Conservation (phyloP, 345 rosid species). For the Hypericum perforatum region DNA sequence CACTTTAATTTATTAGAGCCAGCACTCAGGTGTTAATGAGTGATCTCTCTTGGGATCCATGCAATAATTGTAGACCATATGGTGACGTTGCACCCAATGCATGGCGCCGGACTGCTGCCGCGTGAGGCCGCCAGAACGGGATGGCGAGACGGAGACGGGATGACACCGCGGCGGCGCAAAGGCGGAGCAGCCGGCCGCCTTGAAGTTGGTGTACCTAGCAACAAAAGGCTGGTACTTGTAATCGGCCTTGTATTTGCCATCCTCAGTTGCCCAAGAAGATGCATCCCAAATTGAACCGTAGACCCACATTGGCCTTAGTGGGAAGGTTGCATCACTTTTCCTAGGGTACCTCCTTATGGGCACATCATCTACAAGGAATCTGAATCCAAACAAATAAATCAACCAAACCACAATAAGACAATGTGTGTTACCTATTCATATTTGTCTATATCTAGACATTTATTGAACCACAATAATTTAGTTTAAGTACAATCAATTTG, state of each 20-base stretch:
- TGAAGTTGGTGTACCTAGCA: slow-evolving; percentile 62
- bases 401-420: not conserved
- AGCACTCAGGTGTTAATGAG: slow-evolving; percentile 79
- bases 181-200: slow-evolving; percentile 74
- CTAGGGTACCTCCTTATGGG: slow-evolving; percentile 87
- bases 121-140: slow-evolving; percentile 58
- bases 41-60: slow-evolving; percentile 66
- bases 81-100: slow-evolving; percentile 71
- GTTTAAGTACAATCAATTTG: no score
- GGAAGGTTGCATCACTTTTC: slow-evolving; percentile 68
- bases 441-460: not conserved
- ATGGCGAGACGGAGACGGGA: slow-evolving; percentile 62
- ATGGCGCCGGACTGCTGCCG: slow-evolving; percentile 50
- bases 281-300: slow-evolving; percentile 99
- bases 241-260: slow-evolving; percentile 91
- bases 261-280: slow-evolving; percentile 94
- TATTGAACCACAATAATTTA: no score
- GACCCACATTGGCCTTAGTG: slow-evolving; percentile 88
- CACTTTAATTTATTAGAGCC: slow-evolving; percentile 7
- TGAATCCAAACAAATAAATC: slow-evolving; percentile 13
- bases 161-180: slow-evolving; percentile 47
- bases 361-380: slow-evolving; percentile 91
- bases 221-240: slow-evolving; percentile 81
- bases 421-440: not conserved
- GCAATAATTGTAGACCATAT: slow-evolving; percentile 72